Base-by-base conservation (phyloP, 805 yeast genomes). In the Pichia heedii region DNA sequence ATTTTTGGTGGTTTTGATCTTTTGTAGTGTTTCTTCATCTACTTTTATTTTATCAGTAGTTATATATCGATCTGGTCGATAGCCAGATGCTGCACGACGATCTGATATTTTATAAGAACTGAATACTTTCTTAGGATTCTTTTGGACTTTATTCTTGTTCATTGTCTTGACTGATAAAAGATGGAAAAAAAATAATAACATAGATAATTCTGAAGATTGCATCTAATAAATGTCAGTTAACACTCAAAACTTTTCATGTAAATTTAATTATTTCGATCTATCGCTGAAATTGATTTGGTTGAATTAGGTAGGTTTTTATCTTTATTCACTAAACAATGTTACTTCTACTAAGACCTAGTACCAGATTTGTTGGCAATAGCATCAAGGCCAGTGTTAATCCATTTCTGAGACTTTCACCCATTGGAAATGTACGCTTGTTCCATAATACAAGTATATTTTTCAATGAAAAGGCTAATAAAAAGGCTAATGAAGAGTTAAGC, bases 71-170 rank as follows among this genome's bases (percentile, higher is more conserved):
- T 29, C 32, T 29, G 32, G 32, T 12, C 32, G 9, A 29, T 29
- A 29, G 0, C 76, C 77, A 7, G 75, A 67, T 1, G 83, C 82
- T 9, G 67, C 49, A 33, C 82, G 63, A 49, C 84, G 59, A 53
- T 77, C 83, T 4, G 81, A 75, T 3, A 72, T 56, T 50, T 69
- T 70, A 20, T 50, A 40, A 24, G 48, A 52, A 34, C 54, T 54
- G 30, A 40, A 43, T 7, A 46, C 46, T 20, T 44, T 33, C 20
- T 45, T 43, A 8, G 42, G 40, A 5, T 34, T 37, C 9, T 37
- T 42, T 5, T 27, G 42, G 7, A 32, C n/a, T 37, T 22, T 39
- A 6, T 33, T 46, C 12, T 18, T 29, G 18, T 29, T 29, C 32
- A 29, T 29, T 15, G 13, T 10, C 6, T 9, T 15, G 12, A 15